These are phyloP conservation scores for Grosmannia serpens DNA, from an alignment of 2,329 filamentous ascomycete species.

Conservation along the genomic window DNA sequence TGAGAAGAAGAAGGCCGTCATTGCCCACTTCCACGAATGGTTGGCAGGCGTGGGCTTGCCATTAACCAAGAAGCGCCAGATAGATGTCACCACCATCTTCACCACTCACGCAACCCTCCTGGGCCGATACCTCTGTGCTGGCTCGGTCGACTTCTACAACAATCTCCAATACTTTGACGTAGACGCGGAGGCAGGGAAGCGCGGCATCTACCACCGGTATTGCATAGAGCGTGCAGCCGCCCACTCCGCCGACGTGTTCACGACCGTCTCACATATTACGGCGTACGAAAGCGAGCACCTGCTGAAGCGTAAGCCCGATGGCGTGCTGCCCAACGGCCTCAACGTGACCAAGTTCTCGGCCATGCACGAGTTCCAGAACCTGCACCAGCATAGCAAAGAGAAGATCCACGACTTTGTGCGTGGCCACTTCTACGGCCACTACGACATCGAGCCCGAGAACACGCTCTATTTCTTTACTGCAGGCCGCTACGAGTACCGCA, in stretches of 20 bases:
- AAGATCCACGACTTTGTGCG: slow-evolving; percentile 98
- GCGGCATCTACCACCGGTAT: slow-evolving; percentile 96
- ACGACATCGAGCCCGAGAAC: slow-evolving; percentile 93
- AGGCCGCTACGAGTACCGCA: slow-evolving; percentile 93
- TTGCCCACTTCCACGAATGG: slow-evolving; percentile 99
- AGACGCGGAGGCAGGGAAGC: slow-evolving; percentile 91
- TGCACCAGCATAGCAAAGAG: slow-evolving; percentile 92
- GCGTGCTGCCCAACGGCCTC: slow-evolving; percentile 88
- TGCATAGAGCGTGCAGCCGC: slow-evolving; percentile 93
- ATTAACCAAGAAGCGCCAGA: slow-evolving; percentile 82
- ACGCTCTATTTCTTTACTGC: slow-evolving; percentile 97
- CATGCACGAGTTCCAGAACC: slow-evolving; percentile 96
- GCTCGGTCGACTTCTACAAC: slow-evolving; percentile 98
- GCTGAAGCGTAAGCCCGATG: slow-evolving; percentile 93
- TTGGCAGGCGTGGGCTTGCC: slow-evolving; percentile 87
- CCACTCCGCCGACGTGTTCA: slow-evolving; percentile 92
- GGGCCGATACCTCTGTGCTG: slow-evolving; percentile 90
- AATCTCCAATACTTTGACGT: slow-evolving; percentile 96
- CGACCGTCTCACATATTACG: slow-evolving; percentile 96
- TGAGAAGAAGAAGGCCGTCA: slow-evolving; percentile 82
- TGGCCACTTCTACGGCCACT: slow-evolving; percentile 96
- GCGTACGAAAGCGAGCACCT: slow-evolving; percentile 97
- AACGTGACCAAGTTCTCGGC: slow-evolving; percentile 98
- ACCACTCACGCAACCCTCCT: slow-evolving; percentile 95
- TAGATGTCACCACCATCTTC: slow-evolving; percentile 96